Evolutionary conservation across 2,329 filamentous ascomycete species (phyloP), one percentile per base, ranked within the genome.

Genomic region (Sclerotinia spermophila): DNA sequence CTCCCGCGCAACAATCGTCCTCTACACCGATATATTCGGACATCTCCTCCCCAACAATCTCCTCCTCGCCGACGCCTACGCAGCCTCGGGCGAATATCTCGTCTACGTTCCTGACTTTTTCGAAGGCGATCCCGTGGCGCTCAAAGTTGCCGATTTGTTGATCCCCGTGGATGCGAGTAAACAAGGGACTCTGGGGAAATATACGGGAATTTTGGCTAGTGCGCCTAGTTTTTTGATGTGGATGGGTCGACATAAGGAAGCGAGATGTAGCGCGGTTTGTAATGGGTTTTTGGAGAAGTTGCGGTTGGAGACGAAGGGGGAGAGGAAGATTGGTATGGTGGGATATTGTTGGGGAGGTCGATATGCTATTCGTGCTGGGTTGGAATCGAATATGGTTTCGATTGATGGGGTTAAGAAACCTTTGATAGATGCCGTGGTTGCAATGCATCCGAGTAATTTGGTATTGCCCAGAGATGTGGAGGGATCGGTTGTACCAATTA

Each of bases 311-410:
- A 61, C 59, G n/a, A 27, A 21, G 17, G 40, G 59, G 19, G 72
- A 45, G 33, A 72, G 73, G 59, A 82, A 81, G 75, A 79, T 80
- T 68, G 77, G 79, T 17, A 79, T 81, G 73, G 76, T 78, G 71
- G 74, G 81, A 69, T 73, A 81, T 68, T 82, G 80, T 74, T 82
- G 80, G 80, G 81, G 80, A 30, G 81, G 81, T 21, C 75, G 72
- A 62, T 80, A 80, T 72, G 78, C 78, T 4, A 74, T 80, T 60
- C 78, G 77, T 55, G 79, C 78, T 48, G 76, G 72, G 24, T 68
- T 75, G 45, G 65, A 78, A 73, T 73, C 69, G 38, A 80, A 81
- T 69, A 78, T 77, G 78, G 79, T 82, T 59, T 76, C 80, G 35
- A 68, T 79, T 35, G 78, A 79, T n/a, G 79, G 77, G 1, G 67